Evolutionary conservation across 495 filamentous ascomycete species (phyloP), one percentile per base, ranked within the genome.

Genomic region (Penicillium nucicola): DNA sequence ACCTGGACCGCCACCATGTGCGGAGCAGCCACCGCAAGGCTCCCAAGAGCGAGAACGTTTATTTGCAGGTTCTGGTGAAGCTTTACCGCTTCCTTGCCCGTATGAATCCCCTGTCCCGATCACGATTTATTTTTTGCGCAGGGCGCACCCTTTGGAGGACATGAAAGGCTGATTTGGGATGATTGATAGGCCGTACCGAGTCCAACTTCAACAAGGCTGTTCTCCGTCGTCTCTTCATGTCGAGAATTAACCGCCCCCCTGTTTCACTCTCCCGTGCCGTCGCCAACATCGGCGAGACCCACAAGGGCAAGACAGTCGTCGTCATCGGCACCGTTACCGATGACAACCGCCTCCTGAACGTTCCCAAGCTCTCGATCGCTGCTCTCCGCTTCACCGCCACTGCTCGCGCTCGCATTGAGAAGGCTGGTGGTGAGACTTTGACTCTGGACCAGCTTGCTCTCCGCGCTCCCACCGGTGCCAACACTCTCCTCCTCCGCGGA

Each of bases 21-120:
- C 84, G 87, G 70, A 80, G 70, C 79, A 88, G 80, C 67, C 90
- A 93, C 78, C 88, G 90, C 77, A 91, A 89, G 84, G 92, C 92
- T 53, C 87, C 93, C 56, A 96, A 97, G 81, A 93, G 87, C 78
- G 90, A 96, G 76, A 97, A 98, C 79, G 89, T 91, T 60, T 97
- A 97, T 77, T 80, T 97, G 66, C 90, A 91, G 82, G 86, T 98
- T 58, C 80, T 97, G 68, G 91, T 97, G 77, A 97, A 97, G 85
- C 88, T 98, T 22, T 98, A 97, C 84, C 86, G 87, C 77, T 98
- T 98, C 86, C 78, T 98, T 64, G 87, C 91, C 63, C 92, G 92
- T 95, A 88, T 76, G 90, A 84, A 18, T 42, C 14, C 36, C 52
- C 52, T 38, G 34, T 38, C 40, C 53, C 23, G 23, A 35, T 51